A percentile compares a stretch with the other conserved stretches of the same genome.
These are phyloP conservation scores for Geosmithia flava DNA, from an alignment of 2,329 filamentous ascomycete species.

Conservation along the genomic window DNA sequence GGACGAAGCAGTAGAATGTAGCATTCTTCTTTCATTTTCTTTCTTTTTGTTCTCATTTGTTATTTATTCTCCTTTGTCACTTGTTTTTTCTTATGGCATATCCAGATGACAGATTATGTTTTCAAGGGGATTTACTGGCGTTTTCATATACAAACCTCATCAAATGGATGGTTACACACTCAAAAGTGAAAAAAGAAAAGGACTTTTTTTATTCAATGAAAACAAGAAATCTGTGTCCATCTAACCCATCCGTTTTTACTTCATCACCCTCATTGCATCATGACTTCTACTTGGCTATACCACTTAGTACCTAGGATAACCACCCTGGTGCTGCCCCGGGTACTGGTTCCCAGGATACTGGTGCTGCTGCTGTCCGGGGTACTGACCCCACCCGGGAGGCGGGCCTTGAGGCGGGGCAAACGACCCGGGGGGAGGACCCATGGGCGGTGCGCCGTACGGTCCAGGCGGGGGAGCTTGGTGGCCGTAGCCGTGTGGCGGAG, in stretches of 20 bases:
- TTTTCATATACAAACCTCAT: too few species aligned
- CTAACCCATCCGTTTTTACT: neutral
- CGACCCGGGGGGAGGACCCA: conserved; percentile 2
- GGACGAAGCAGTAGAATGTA: conserved; percentile 40
- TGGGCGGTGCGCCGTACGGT: conserved; percentile 12
- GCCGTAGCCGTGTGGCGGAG: neutral
- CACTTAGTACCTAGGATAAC: conserved; percentile 7
- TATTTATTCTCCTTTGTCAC: conserved; percentile 1
- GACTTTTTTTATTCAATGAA: too few species aligned
- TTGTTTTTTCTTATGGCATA: neutral
- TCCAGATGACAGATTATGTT: neutral
- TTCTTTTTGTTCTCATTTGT: conserved; percentile 1
- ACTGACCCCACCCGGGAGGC: neutral
- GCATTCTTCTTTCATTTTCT: neutral
- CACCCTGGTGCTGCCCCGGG: conserved; percentile 23
- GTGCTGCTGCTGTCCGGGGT: conserved; percentile 2
- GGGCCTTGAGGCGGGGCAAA: conserved; percentile 4
- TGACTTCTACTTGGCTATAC: neutral
- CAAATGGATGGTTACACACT: too few species aligned
- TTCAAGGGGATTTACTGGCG: too few species aligned
- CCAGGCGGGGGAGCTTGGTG: conserved; percentile 11
- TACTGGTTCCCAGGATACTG: conserved; percentile 22
- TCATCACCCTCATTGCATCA: neutral
- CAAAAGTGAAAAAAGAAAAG: too few species aligned
- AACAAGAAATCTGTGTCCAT: neutral